Conservation (phyloP, 192 early-diverging fungal genomes). For the Phycomyces nitens region DNA sequence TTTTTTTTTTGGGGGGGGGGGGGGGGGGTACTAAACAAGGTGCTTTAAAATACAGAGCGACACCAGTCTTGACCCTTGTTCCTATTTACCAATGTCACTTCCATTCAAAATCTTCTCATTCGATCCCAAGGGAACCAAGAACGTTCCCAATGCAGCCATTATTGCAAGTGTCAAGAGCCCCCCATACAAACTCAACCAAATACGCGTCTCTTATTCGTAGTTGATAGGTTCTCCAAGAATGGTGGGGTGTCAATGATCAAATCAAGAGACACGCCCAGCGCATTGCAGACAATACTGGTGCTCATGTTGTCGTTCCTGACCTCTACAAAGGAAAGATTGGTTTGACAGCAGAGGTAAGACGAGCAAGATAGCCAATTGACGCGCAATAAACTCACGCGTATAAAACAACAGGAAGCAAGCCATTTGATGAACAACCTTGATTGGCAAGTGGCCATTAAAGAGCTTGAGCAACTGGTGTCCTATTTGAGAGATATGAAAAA, state of each 20-base stretch:
- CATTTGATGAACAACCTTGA: conserved; percentile 50
- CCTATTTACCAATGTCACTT: not conserved
- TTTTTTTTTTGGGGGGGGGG: too few relatives aligned
- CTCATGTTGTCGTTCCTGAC: conserved; percentile 39
- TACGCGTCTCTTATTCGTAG: not conserved
- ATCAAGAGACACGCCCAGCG: conserved; percentile 46
- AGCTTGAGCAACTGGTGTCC: conserved; percentile 16
- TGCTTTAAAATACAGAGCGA: too few relatives aligned
- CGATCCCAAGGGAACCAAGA: conserved; percentile 16
- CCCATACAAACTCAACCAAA: not conserved
- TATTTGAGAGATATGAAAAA: conserved; percentile 19
- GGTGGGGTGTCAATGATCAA: conserved; percentile 45
- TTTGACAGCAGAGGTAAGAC: conserved; percentile 31
- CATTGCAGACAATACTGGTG: conserved; percentile 41
- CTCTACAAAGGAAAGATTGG: conserved; percentile 49
- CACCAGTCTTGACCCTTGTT: too few relatives aligned
- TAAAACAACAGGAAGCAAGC: conserved; percentile 35
- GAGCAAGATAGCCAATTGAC: too few relatives aligned
- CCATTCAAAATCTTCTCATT: conserved; percentile 21
- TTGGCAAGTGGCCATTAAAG: conserved; percentile 36
- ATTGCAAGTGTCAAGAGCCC: conserved; percentile 28
- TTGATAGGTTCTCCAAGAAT: conserved; percentile 26
- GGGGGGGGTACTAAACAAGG: too few relatives aligned
- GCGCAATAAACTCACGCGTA: too few relatives aligned
- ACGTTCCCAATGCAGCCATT: conserved; percentile 12